Evolutionary conservation across 1,139 yeast species (phyloP), one percentile per base, ranked within the genome.

Genomic region (Saccharomyces pastorianus): DNA sequence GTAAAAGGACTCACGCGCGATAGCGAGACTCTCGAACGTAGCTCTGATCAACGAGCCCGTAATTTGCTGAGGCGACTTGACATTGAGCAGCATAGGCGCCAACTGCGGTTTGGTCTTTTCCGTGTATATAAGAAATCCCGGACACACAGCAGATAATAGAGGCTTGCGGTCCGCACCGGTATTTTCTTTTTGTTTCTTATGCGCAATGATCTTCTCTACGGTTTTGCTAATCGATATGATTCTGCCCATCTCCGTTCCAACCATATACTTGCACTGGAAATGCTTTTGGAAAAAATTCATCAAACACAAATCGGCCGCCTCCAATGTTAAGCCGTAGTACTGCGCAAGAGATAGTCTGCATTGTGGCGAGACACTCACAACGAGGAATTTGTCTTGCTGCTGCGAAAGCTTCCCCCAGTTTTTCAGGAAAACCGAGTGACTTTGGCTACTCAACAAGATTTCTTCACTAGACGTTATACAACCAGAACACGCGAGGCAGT

Each of bases 391-490:
- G 3, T 66, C 49, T n/a, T n/a, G 23, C 28, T 48, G 32, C 23
- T 49, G 27, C 59, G 23, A 57, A 58, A 73, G 69, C 23, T 69
- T 68, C 50, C 72, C 66, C 59, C 88, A 71, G 26, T 84, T 88
- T 51, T 81, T 78, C 29, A 88, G 62, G 52, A 93, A 77, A 63
- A 90, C 95, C 34, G 80, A 81, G 64, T 91, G 95, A 41, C 96
- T 88, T 69, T 93, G 99, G 62, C 89, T 85, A 2, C 96, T 89
- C 47, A 93, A 88, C 52, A 93, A 73, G 23, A 93, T 91, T 61
- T 91, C 96, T 67, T 93, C 99, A 13, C 97, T 96, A 9, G 96
- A 88, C 0, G 99, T 93, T 57, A 93, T 90, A 70, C 99, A 93
- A 1, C 99, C 99, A 3, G 96, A 84, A 66, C 99, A 93, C 0